These are phyloP conservation scores for Coemansia sp. DNA, from an alignment of 192 early-diverging fungal genomes.

Conservation along the genomic window DNA sequence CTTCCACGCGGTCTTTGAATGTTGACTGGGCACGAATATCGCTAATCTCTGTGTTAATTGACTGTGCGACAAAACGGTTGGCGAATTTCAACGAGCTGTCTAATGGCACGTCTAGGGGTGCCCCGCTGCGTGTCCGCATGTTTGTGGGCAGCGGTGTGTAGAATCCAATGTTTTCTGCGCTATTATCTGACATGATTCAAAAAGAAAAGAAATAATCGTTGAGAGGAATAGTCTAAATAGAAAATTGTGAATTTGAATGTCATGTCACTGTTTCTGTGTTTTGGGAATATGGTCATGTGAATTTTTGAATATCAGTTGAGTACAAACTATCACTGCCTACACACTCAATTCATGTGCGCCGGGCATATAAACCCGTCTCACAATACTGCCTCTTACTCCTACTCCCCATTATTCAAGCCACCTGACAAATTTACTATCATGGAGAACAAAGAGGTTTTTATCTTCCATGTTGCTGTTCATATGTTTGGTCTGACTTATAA, in stretches of 20 bases:
- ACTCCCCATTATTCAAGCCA: no score
- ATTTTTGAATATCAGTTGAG: neutral
- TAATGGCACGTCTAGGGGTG: slow-evolving; percentile 22
- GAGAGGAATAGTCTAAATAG: neutral
- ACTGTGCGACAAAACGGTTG: slow-evolving; percentile 18
- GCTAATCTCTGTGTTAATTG: slow-evolving; percentile 15
- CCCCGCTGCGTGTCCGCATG: slow-evolving; percentile 20
- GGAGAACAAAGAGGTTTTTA: no score
- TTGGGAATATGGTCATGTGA: neutral
- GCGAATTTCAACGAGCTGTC: slow-evolving; percentile 25
- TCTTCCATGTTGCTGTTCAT: no score
- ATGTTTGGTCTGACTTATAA: no score
- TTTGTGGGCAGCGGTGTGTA: slow-evolving; percentile 23
- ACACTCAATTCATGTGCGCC: no score
- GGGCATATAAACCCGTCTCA: no score
- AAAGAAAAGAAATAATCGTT: neutral
- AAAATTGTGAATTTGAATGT: neutral
- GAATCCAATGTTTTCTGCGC: slow-evolving; percentile 10
- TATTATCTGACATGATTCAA: neutral
- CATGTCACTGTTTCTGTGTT: neutral
- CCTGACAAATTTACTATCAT: no score
- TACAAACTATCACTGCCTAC: neutral
- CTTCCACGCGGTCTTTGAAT: slow-evolving; percentile 35
- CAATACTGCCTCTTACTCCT: no score
- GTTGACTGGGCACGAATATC: slow-evolving; percentile 9